Percentiles rank a stretch among this genome's conserved stretches.
Evolutionary conservation across 1,284 basidiomycete species (phyloP).

Genomic region (Agroathelia rolfsii): DNA sequence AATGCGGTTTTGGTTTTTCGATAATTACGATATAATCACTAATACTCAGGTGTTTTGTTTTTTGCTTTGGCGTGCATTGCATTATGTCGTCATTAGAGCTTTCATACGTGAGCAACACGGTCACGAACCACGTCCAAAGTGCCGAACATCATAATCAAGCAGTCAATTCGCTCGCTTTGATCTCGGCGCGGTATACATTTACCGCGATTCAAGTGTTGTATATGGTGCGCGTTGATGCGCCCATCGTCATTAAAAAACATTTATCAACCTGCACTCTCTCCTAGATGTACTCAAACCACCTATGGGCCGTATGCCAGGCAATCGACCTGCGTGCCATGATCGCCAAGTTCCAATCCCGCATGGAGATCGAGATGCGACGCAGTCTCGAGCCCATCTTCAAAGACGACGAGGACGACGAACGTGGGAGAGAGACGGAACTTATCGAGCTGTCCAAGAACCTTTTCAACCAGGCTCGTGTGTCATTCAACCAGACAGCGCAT

Average conservation of each 20-base stretch:
- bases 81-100: too few relatives aligned
- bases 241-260: conserved; percentile 39
- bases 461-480: too few relatives aligned
- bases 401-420: too few relatives aligned
- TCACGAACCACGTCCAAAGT: conserved; percentile 46
- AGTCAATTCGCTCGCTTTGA: conserved; percentile 46
- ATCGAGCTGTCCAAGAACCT: too few relatives aligned
- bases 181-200: conserved; percentile 43
- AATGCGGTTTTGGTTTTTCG: too few relatives aligned
- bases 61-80: too few relatives aligned
- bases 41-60: too few relatives aligned
- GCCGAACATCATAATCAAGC: conserved; percentile 52
- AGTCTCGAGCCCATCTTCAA: too few relatives aligned
- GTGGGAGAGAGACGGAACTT: too few relatives aligned
- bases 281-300: neutral
- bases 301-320: conserved; percentile 16
- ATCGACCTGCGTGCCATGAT: conserved; percentile 44
- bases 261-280: conserved; percentile 26
- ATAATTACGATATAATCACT: too few relatives aligned
- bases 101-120: conserved; percentile 49
- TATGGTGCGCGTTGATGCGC: conserved; percentile 34
- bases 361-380: too few relatives aligned
- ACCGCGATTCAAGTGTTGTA: conserved; percentile 42
- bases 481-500: too few relatives aligned
- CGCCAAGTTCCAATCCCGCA: conserved; percentile 32